Base-by-base conservation (phyloP, 2,329 filamentous ascomycete genomes). In the Cephalotrichum gorgonifer region DNA sequence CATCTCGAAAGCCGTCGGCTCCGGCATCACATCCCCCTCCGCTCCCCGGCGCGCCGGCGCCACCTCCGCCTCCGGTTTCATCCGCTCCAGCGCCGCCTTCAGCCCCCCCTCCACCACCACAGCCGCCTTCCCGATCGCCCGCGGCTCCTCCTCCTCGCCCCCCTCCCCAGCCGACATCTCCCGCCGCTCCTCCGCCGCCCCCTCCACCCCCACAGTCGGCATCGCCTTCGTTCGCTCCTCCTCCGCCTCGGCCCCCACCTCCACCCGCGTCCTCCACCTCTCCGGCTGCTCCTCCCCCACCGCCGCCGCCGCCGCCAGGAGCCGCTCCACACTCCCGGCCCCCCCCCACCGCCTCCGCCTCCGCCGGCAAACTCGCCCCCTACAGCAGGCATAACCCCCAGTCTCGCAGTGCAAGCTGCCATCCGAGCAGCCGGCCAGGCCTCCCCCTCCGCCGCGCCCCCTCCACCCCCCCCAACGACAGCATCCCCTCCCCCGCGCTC, bases 1-100 rank as follows among this genome's bases (percentile, higher is more conserved):
- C 70, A 51, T 78, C 73, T 49, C 71, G 80, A 54, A 81, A 83
- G 58, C 76, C 78, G 12, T 78, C 74, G 2, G 56, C 61, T 53
- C 63, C 54, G 50, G 66, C 58, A 44, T 63, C 51, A 52, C 63
- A 60, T 51, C 65, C 57, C 28, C 65, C 63, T 49, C 66, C 62
- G 41, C 55, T 60, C 48, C 64, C 62, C 26, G 63, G 62, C 14
- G 61, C 61, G 31, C 67, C 68, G 56, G 54, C 60, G 45, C 60
- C 62, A 9, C 57, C 61, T 30, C 55, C 62, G 31, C 56, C 68
- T 50, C 52, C 62, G n/a, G n/a, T n/a, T 51, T 54, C 64, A 51
- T 55, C 59, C 52, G 52, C 67, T n/a, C 64, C 69, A 3, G 62
- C 68, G 23, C 55, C 65, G 7, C 58, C 63, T n/a, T 60, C 67